Evolutionary conservation across 345 rosid genomes (phyloP), one percentile per base, ranked within the genome.

Genomic region (Boechera retrofracta): DNA sequence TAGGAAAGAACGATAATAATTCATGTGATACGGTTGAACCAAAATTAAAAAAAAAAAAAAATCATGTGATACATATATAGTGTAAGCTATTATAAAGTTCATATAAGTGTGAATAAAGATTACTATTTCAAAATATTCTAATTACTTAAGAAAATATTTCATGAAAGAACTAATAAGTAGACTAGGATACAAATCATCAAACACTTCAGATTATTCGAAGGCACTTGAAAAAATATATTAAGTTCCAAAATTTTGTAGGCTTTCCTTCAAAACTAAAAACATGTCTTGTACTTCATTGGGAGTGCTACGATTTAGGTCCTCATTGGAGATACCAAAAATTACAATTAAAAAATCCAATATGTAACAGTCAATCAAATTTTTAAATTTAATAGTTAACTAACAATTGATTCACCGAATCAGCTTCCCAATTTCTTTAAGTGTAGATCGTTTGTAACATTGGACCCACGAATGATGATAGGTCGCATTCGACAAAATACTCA

Each of bases 391-490:
- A 39, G 10, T 47, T 45, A 28, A 56, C 32, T 35, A 45, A 58
- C 29, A 16, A 74, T 26, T 75, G 61, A 75, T 56, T 52, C 55
- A 44, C 49, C 29, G 57, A 55, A 74, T 65, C 64, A 67, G 68
- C 61, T 67, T 67, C 68, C 28, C 45, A 35, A 60, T 68, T 39
- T 59, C 28, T 38, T 29, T 29, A 15, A 65, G 6, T 24, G 51
- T 61, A 12, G 45, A 64, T 64, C 36, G 60, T 39, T 67, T 56
- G 33, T 47, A 11, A 57, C 29, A 59, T 48, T 76, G 53, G 76
- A 77, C 76, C 80, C 71, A 70, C 72, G 52, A 62, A 76, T 54
- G 54, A 59, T 51, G 41, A 59, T 51, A 76, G 55, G 71, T 71
- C 54, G 48, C 67, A 65, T 66, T 56, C 72, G 72, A 64, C 81